Conservation (phyloP, 176 grass and related monocot species). For the Microstegium vimineum region DNA sequence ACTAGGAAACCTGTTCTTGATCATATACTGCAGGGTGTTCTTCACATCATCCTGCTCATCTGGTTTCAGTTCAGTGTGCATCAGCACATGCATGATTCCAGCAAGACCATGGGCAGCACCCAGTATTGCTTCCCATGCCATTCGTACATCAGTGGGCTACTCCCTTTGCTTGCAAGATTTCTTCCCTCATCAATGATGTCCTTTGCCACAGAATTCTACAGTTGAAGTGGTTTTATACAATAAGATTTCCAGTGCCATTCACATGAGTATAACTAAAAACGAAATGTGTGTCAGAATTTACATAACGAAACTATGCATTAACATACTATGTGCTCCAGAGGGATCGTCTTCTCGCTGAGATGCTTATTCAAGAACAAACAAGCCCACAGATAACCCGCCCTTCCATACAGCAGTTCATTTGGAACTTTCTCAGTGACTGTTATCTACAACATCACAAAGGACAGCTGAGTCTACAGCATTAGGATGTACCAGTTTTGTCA, state of each 20-base stretch:
- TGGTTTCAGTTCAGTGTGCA: constrained; percentile 54
- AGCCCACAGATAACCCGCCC: constrained; percentile 89
- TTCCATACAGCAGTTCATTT: constrained; percentile 83
- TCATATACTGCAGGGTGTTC: constrained; percentile 75
- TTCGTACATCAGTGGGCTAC: constrained; percentile 78
- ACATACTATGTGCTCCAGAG: constrained; percentile 51
- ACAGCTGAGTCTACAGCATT: not conserved
- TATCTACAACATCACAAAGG: constrained; percentile 46
- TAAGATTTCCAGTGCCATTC: not conserved
- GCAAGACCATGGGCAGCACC: constrained; percentile 85
- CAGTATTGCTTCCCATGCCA: constrained; percentile 88
- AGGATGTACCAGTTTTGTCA: not conserved
- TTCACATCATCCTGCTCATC: constrained; percentile 73
- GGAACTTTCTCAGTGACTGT: constrained; percentile 57
- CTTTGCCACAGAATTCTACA: constrained; percentile 46
- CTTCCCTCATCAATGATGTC: constrained; percentile 80
- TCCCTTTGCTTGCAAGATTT: constrained; percentile 48
- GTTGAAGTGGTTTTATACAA: constrained; percentile 4
- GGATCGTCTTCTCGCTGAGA: constrained; percentile 55
- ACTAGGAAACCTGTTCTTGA: constrained; percentile 62
- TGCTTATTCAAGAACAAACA: constrained; percentile 92
- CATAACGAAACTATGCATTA: not conserved
- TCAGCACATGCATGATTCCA: constrained; percentile 82
- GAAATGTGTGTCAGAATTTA: not conserved
- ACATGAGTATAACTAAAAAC: not conserved